phyloP scores from a whole-genome alignment of 306 rosid genomes.

The Cicer chorassanicum region DNA sequence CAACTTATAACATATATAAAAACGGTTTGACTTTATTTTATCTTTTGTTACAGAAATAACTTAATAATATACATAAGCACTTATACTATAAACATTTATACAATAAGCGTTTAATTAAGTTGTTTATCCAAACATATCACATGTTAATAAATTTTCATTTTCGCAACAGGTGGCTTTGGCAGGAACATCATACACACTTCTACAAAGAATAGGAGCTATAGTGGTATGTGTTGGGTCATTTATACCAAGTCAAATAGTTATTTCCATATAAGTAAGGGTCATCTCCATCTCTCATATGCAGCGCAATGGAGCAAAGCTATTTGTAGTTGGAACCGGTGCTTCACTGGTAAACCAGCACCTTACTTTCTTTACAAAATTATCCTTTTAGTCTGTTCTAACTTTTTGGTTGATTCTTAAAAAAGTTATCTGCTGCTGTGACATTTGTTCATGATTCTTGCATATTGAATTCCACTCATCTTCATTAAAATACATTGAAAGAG shows the following conservation, averaged over 20 bases:
- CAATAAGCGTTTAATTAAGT: no score
- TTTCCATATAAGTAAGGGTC: conserved; percentile 39
- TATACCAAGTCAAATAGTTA: conserved; percentile 28
- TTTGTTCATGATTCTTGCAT: conserved; percentile 27
- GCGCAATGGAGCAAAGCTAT: conserved; percentile 92
- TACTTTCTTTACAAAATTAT: conserved; percentile 5
- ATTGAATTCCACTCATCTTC: neutral
- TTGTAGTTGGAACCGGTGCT: conserved; percentile 87
- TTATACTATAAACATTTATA: no score
- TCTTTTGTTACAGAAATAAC: no score
- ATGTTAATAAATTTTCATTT: conserved; percentile 14
- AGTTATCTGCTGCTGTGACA: neutral
- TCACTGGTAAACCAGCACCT: conserved; percentile 52
- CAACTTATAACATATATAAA: no score
- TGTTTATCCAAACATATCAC: neutral
- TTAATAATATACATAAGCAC: no score
- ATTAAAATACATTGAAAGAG: no score
- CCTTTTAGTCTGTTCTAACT: conserved; percentile 23
- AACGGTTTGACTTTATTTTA: no score
- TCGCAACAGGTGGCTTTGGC: conserved; percentile 59
- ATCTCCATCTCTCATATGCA: conserved; percentile 56
- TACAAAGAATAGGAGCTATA: conserved; percentile 70
- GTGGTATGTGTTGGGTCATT: conserved; percentile 65
- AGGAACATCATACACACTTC: conserved; percentile 58
- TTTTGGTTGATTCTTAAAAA: neutral